Conservation (phyloP, 176 grass and related monocot genomes). For the maize (Zea mays) region Zm-B73-REFERENCE-NAM-5.0 NC_050100.1:212218501-212219000, state of each 20-base stretch:
- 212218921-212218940: constrained; percentile 78
- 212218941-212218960: constrained; percentile 50
- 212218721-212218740: constrained; percentile 71
- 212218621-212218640: constrained; percentile 82
- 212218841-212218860: constrained; percentile 47
- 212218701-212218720: constrained; percentile 90
- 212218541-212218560: constrained; percentile 14
- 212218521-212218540: constrained; percentile 31
- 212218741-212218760: constrained; percentile 82
- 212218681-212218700: constrained; percentile 87
- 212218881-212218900: constrained; percentile 87
- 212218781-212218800: constrained; percentile 69
- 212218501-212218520: constrained; percentile 29
- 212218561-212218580: not conserved
- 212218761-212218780: constrained; percentile 68
- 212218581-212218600: constrained; percentile 21
- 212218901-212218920: constrained; percentile 72
- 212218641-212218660: constrained; percentile 85
- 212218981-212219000: constrained; percentile 85
- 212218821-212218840: constrained; percentile 77
- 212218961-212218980: constrained; percentile 66
- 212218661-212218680: constrained; percentile 77
- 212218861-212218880: constrained; percentile 81
- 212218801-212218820: constrained; percentile 74
- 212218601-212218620: constrained; percentile 59